These are phyloP conservation scores for Penicillium occitanis DNA, from an alignment of 2,329 filamentous ascomycete species.

Conservation along the genomic window DNA sequence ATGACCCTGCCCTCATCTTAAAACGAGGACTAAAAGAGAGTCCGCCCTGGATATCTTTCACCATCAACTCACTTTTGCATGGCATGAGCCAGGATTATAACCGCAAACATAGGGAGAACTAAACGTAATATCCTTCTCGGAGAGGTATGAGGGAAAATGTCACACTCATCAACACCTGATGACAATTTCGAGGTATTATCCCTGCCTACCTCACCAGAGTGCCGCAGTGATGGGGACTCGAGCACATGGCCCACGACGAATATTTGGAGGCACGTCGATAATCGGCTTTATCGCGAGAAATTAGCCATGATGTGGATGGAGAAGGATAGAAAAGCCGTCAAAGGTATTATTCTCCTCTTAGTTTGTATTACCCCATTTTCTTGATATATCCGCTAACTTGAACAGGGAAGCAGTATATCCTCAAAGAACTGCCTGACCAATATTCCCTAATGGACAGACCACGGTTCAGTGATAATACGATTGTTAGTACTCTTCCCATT, in stretches of 20 bases:
- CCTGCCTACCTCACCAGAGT: slow-evolving; percentile 32
- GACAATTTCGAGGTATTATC: slow-evolving; percentile 27
- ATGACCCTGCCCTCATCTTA: neutral
- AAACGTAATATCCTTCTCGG: neutral
- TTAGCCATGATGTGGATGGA: slow-evolving; percentile 52
- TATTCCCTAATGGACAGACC: slow-evolving; percentile 54
- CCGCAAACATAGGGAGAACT: neutral
- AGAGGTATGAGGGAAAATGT: neutral
- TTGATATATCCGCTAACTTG: neutral
- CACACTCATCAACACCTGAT: neutral
- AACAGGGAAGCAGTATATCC: slow-evolving; percentile 48
- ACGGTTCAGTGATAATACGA: slow-evolving; percentile 39
- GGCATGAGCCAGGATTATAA: neutral
- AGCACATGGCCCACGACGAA: slow-evolving; percentile 38
- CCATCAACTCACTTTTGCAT: neutral
- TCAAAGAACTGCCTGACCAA: slow-evolving; percentile 56
- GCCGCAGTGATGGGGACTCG: slow-evolving; percentile 44
- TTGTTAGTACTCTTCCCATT: slow-evolving; percentile 30
- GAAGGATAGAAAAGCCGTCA: slow-evolving; percentile 38
- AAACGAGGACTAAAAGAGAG: neutral
- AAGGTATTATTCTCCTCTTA: slow-evolving; percentile 30
- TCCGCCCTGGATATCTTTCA: neutral
- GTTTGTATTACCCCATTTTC: neutral
- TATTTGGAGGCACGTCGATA: slow-evolving; percentile 40
- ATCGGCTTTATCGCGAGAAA: slow-evolving; percentile 49